Percentiles rank a stretch among this genome's conserved stretches.
Conservation (phyloP, 164 flowering plant genomes). For the Vitis cinerea region DNA sequence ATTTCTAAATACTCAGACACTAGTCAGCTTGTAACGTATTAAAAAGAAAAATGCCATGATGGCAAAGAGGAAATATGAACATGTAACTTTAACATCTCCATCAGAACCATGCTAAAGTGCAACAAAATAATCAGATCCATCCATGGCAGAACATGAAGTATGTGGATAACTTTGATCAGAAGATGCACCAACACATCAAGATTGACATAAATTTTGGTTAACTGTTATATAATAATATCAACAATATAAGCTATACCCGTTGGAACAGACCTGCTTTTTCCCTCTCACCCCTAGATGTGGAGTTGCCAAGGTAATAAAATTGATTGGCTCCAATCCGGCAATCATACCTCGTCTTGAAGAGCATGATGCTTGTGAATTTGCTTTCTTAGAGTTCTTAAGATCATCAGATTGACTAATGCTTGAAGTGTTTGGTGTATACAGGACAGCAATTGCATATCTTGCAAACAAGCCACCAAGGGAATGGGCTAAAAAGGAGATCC, state of each 20-base stretch:
- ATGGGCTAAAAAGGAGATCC: constrained; percentile 88
- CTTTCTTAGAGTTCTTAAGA: constrained; percentile 13
- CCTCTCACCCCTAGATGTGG: constrained; percentile 98
- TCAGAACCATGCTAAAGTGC: not conserved
- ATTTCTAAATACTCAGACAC: not conserved
- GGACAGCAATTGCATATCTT: constrained; percentile 74
- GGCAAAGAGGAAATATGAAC: no score
- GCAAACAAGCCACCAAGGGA: constrained; percentile 97
- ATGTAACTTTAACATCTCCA: not conserved
- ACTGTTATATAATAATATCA: not conserved
- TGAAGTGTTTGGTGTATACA: constrained; percentile 41
- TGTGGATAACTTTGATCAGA: not conserved
- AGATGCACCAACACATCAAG: not conserved
- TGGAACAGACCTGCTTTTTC: constrained; percentile 70
- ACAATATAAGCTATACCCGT: constrained; percentile 7
- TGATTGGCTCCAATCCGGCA: constrained; percentile 90
- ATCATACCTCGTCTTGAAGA: constrained; percentile 45
- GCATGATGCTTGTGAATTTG: constrained; percentile 21
- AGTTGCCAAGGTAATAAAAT: constrained; percentile 84
- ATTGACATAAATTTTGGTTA: not conserved
- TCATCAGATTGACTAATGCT: constrained; percentile 25
- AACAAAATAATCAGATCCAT: not conserved
- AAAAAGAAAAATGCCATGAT: not conserved
- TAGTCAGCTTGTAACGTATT: not conserved
- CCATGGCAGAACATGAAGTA: not conserved